phyloP scores from a whole-genome alignment of 306 rosid genomes.

The Cicer judaicum region DNA sequence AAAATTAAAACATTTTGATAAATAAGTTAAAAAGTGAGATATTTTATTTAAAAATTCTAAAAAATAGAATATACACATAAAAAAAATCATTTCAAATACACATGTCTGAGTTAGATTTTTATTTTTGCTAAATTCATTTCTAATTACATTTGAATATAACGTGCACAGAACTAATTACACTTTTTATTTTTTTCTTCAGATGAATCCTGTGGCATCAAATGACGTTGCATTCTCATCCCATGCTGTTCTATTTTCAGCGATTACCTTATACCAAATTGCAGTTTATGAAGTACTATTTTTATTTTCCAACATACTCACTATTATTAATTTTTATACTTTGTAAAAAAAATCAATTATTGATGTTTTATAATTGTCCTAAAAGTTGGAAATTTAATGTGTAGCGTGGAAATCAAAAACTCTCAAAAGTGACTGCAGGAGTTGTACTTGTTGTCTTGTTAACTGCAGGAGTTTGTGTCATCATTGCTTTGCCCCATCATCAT shows the following conservation, averaged over 20 bases:
- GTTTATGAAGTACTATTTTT: conserved; percentile 61
- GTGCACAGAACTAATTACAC: not conserved
- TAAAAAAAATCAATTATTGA: not conserved
- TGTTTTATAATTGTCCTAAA: conserved; percentile 11
- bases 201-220: conserved; percentile 91
- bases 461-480: conserved; percentile 64
- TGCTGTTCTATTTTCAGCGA: conserved; percentile 63
- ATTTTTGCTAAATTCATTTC: not conserved
- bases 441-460: conserved; percentile 51
- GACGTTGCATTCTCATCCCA: conserved; percentile 83
- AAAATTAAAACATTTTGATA: too few species aligned
- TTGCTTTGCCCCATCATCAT: conserved; percentile 59
- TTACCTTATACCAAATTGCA: conserved; percentile 65
- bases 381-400: conserved; percentile 32
- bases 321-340: too few species aligned
- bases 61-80: too few species aligned
- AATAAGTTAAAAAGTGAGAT: too few species aligned
- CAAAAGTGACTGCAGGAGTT: conserved; percentile 54
- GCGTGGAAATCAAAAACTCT: conserved; percentile 77
- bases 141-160: not conserved
- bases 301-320: not conserved
- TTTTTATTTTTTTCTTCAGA: conserved; percentile 49
- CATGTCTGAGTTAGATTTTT: too few species aligned
- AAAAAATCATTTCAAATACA: too few species aligned
- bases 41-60: too few species aligned